Conservation (phyloP, 305 asterid species). For the Galium porrigens region DNA sequence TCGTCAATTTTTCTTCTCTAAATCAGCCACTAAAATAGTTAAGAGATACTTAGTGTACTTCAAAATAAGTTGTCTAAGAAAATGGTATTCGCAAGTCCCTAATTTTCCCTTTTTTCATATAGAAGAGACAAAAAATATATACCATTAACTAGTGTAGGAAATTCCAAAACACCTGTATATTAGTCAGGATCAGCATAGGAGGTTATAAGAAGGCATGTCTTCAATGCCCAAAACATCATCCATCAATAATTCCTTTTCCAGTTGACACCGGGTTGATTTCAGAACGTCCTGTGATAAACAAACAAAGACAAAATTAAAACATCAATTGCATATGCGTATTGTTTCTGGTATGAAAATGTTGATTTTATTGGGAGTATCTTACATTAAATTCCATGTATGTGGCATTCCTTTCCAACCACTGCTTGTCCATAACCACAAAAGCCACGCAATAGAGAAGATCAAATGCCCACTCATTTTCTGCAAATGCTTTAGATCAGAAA, state of each 20-base stretch:
- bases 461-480: slow-evolving; percentile 78
- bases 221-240: slow-evolving; percentile 51
- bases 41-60: background rate
- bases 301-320: background rate
- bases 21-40: too few relatives aligned
- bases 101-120: background rate
- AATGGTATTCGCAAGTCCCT: background rate
- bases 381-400: slow-evolving; percentile 78
- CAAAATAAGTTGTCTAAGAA: too few relatives aligned
- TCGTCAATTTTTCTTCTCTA: too few relatives aligned
- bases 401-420: slow-evolving; percentile 64
- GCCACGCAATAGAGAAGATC: slow-evolving; percentile 70
- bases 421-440: slow-evolving; percentile 71
- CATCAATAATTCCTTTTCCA: slow-evolving; percentile 60
- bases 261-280: slow-evolving; percentile 42
- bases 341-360: background rate
- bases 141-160: background rate
- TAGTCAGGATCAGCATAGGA: slow-evolving; percentile 27
- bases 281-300: slow-evolving; percentile 38
- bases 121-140: background rate
- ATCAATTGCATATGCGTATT: background rate
- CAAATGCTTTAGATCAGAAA: slow-evolving; percentile 14
- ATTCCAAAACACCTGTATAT: background rate
- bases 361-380: slow-evolving; percentile 14
- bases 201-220: slow-evolving; percentile 69